Percentiles rank a stretch among this genome's conserved stretches.
Conservation (phyloP, 176 grass and related monocot genomes). For the Zizania latifolia region DNA sequence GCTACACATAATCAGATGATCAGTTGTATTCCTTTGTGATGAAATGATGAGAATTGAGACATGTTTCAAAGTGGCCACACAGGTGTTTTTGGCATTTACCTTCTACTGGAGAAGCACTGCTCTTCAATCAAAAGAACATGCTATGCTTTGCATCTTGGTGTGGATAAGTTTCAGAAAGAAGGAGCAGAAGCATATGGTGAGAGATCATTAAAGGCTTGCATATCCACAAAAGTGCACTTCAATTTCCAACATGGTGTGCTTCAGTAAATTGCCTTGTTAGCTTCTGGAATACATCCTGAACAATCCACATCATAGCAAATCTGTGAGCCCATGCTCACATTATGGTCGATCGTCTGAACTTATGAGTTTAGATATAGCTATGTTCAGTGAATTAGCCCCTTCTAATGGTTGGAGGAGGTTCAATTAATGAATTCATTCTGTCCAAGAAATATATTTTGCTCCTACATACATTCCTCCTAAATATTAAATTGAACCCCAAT, state of each 20-base stretch:
- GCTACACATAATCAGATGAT: too few species aligned
- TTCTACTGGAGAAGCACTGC: background rate
- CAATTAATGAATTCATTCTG: background rate
- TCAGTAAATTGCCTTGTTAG: slow-evolving; percentile 20
- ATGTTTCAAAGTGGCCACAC: background rate
- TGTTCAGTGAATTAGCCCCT: background rate
- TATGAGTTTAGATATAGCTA: background rate
- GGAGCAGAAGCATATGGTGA: background rate
- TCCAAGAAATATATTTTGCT: background rate
- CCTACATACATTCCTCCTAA: background rate
- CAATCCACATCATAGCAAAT: background rate
- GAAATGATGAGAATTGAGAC: background rate
- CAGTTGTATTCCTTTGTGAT: background rate
- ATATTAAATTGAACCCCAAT: background rate
- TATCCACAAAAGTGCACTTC: slow-evolving; percentile 6
- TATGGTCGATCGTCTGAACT: background rate
- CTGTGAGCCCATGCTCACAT: background rate
- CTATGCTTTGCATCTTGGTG: background rate
- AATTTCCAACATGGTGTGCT: background rate
- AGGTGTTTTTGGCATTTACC: background rate
- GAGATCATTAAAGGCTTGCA: background rate
- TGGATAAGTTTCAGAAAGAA: background rate
- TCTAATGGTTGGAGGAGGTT: background rate
- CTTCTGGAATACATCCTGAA: slow-evolving; percentile 2
- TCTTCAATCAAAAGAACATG: background rate